phyloP scores from a whole-genome alignment of 75 land plant genomes.

The Sequoia sempervirens region DNA sequence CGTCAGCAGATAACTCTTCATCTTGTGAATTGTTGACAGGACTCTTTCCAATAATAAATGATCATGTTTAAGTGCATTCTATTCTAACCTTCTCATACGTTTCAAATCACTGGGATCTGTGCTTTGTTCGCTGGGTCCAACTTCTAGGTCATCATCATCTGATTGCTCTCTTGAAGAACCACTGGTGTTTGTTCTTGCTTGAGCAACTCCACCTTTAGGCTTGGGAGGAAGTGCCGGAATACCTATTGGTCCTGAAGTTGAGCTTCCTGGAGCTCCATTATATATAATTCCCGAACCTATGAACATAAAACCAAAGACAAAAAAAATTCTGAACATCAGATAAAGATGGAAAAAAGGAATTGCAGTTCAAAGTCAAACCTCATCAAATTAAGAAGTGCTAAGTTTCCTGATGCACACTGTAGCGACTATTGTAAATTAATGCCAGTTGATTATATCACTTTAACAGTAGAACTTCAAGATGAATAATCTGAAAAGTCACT shows the following conservation, averaged over 20 bases:
- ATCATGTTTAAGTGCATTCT: background rate
- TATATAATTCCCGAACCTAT: background rate
- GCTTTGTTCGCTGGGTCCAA: conserved; percentile 37
- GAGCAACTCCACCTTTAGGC: conserved; percentile 24
- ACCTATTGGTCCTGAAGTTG: conserved; percentile 33
- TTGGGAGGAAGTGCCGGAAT: conserved; percentile 46
- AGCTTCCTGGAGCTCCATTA: background rate
- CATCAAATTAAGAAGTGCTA: background rate
- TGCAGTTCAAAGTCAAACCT: background rate
- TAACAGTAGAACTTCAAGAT: background rate
- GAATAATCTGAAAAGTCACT: background rate
- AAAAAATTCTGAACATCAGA: background rate
- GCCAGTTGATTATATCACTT: background rate
- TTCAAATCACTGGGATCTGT: conserved; percentile 57
- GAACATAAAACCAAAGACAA: background rate
- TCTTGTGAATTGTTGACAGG: background rate
- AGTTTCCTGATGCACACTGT: background rate
- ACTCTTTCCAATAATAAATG: background rate
- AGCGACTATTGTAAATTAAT: background rate
- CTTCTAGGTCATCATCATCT: conserved; percentile 78
- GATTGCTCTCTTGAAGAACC: conserved; percentile 56
- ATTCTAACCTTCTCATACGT: conserved; percentile 67
- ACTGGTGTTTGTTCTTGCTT: conserved; percentile 36
- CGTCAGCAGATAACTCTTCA: background rate
- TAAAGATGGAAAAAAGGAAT: background rate